Evolutionary conservation across 2,329 filamentous ascomycete genomes (phyloP).

Genomic region (Furcasterigmium sp.): DNA sequence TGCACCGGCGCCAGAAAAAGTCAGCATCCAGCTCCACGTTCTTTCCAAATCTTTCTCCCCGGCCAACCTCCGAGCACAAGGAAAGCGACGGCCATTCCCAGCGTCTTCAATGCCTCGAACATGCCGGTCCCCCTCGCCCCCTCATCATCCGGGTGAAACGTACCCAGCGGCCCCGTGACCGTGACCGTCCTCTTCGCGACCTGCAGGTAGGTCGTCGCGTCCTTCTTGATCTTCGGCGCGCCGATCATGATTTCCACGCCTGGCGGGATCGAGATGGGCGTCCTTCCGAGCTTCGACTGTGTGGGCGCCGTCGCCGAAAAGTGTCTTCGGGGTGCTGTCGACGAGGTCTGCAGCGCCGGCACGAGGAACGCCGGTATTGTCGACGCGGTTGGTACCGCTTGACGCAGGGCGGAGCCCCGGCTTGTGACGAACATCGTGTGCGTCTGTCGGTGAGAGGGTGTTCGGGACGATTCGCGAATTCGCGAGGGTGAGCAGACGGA

Average conservation of each 20-base stretch:
- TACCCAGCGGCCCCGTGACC: conserved; percentile 76
- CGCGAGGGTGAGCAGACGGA: background rate
- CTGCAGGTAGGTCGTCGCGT: conserved; percentile 54
- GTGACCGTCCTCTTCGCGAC: conserved; percentile 64
- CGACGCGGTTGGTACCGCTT: conserved; percentile 45
- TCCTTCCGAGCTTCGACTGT: conserved; percentile 79
- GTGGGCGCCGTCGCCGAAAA: conserved; percentile 69
- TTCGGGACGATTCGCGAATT: background rate
- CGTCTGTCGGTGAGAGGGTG: conserved; percentile 23
- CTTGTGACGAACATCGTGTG: conserved; percentile 59
- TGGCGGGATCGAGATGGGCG: conserved; percentile 73
- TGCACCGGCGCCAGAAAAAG: conserved; percentile 1
- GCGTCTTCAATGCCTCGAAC: no score
- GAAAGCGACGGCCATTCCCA: no score
- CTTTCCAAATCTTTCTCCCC: no score
- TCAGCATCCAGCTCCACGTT: background rate
- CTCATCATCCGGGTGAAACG: background rate
- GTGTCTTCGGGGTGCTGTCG: conserved; percentile 33
- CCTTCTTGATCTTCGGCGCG: conserved; percentile 49
- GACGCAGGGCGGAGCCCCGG: conserved; percentile 54
- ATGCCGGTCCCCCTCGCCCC: no score
- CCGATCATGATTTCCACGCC: conserved; percentile 74
- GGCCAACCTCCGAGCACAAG: no score
- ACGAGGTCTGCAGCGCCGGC: conserved; percentile 56
- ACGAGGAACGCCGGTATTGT: conserved; percentile 69